Base-by-base conservation (phyloP, 192 early-diverging fungal genomes). In the Podila horticola region DNA sequence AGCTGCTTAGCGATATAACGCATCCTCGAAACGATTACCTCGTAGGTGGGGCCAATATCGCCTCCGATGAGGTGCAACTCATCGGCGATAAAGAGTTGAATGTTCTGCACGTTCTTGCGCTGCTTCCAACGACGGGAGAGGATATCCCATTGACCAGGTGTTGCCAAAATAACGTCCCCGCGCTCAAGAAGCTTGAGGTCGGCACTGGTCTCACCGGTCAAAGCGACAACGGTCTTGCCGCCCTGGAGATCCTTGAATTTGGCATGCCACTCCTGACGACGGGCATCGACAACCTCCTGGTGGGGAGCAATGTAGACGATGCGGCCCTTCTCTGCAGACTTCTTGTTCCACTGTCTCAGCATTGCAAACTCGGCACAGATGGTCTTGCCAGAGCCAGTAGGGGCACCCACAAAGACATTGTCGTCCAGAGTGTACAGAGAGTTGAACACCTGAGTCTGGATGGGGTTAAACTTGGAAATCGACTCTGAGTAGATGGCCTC, bases 361-460 rank as follows among this genome's bases (percentile, higher is more conserved):
- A 99, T 84, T 7, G 98, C 97, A 87, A 99, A 94, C 84, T 99
- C 98, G 11, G 96, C 97, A 58, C 91, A 95, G 12, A 96, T 88
- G 20, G 97, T 98, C 88, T 99, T 99, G 34, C 98, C 98, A n/a
- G 88, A 88, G 15, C 97, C 97, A 13, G 96, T 91, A 64, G 98
- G 92, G 2, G 97, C 97, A 55, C 96, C 95, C 55, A 99, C 84
- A 71, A 99, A 94, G 0, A 92, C 90, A 70, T 95, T 97, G 24
- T 98, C 94, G 64, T 98, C 96, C 11, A 90, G 86, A 38, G 86
- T 87, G 82, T 97, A 99, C 38, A 98, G 81, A 19, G 96, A 81
- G 72, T 99, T 93, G 85, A 98, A 98, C 2, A 92, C 90, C 77
- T 99, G 97, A 2, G 97, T 97, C 86, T 99, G 98, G 50, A 99